Evolutionary conservation across 73 alveolate genomes (phyloP).

Genomic region (Blepharisma stoltei): DNA sequence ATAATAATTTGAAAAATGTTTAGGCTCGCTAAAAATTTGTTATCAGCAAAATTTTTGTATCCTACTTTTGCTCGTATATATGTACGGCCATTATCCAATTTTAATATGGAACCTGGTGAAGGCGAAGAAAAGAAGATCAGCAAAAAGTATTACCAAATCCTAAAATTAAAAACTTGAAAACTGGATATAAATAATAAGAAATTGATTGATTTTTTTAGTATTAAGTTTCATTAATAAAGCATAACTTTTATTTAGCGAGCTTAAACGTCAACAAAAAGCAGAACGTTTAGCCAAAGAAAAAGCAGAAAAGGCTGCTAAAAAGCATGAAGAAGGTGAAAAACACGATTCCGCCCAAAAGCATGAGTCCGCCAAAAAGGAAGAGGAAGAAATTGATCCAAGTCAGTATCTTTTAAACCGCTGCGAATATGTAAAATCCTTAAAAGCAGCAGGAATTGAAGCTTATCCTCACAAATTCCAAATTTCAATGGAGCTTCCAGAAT

Average conservation of each 20-base stretch:
- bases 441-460: constrained; percentile 48
- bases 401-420: constrained; percentile 86
- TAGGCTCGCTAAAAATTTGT: no score
- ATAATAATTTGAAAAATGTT: no score
- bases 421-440: constrained; percentile 62
- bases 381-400: constrained; percentile 91
- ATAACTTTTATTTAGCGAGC: constrained; percentile 6
- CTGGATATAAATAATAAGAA: no score
- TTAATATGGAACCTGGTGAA: no score
- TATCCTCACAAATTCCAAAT: constrained; percentile 96
- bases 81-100: no score
- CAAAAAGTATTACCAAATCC: no score
- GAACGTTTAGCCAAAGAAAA: constrained; percentile 12
- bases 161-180: no score
- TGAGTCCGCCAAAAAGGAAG: constrained; percentile 66
- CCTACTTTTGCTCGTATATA: no score
- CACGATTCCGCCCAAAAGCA: constrained; percentile 42
- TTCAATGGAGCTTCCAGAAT: constrained; percentile 75
- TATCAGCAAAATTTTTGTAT: no score
- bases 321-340: not conserved
- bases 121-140: no score
- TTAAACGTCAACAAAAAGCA: constrained; percentile 18
- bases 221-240: not conserved
- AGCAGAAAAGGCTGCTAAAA: constrained; percentile 5
- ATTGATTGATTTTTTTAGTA: no score